A percentile compares a stretch with the other conserved stretches of the same genome.
Conservation (phyloP, 306 rosid species). For the Gillenia trifoliata region DNA sequence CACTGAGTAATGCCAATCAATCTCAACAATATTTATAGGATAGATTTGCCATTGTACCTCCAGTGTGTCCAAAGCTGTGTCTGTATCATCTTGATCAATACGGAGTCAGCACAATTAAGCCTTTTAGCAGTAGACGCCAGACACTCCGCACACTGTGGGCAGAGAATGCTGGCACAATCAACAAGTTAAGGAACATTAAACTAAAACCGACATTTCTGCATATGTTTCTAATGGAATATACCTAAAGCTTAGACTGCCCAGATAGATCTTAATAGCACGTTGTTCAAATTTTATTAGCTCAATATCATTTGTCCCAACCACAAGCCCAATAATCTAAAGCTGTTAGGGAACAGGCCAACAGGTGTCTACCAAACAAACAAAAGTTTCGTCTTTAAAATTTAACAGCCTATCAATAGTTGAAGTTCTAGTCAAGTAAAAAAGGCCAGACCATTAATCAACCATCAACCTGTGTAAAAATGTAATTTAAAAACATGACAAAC, state of each 20-base stretch:
- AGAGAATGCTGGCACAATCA: conserved; percentile 40
- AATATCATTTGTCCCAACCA: not conserved
- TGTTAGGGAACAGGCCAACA: not conserved
- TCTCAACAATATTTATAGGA: not conserved
- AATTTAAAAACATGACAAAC: conserved; percentile 13
- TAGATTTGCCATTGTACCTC: conserved; percentile 45
- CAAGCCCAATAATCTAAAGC: not conserved
- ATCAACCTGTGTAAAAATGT: not conserved
- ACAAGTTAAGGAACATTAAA: conserved; percentile 8
- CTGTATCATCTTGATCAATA: conserved; percentile 55
- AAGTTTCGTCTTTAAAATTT: not conserved
- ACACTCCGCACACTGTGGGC: conserved; percentile 42
- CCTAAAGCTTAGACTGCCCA: not conserved
- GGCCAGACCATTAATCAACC: not conserved
- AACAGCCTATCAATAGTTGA: not conserved
- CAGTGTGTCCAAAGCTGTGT: conserved; percentile 59
- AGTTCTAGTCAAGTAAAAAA: not conserved
- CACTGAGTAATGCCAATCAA: not conserved
- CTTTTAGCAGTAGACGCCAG: conserved; percentile 39
- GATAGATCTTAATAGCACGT: not conserved
- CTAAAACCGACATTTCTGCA: not conserved
- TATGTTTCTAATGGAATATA: not conserved
- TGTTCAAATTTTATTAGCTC: not conserved
- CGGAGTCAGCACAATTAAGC: conserved; percentile 44
- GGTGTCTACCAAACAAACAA: conserved; percentile 5